These are phyloP conservation scores for Candida boidinii DNA, from an alignment of 805 yeast species.

Conservation along the genomic window DNA sequence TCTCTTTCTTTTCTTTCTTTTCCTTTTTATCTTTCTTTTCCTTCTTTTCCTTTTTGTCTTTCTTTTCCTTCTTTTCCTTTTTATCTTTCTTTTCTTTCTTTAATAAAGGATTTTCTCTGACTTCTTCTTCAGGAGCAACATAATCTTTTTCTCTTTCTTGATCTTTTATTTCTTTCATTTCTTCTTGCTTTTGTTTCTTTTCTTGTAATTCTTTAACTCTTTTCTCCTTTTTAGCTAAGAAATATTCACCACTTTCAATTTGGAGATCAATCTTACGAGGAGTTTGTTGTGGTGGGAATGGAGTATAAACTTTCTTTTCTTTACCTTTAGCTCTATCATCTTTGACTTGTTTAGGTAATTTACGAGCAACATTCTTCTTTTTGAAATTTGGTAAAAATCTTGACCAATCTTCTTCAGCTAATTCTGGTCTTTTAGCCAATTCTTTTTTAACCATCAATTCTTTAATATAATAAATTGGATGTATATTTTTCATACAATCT, in stretches of 20 bases:
- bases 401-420: constrained; percentile 94
- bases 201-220: constrained; percentile 61
- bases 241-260: constrained; percentile 97
- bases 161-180: constrained; percentile 54
- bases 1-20: constrained; percentile 9
- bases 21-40: constrained; percentile 22
- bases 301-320: constrained; percentile 77
- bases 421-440: constrained; percentile 87
- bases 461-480: constrained; percentile 96
- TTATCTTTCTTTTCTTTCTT: constrained; percentile 22
- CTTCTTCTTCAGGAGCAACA: constrained; percentile 74
- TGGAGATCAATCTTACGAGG: constrained; percentile 97
- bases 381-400: constrained; percentile 94
- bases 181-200: constrained; percentile 72
- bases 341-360: constrained; percentile 66
- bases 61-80: constrained; percentile 16
- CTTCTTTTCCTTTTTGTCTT: constrained; percentile 19
- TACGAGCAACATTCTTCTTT: constrained; percentile 92
- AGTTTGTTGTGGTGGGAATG: constrained; percentile 96
- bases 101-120: constrained; percentile 26
- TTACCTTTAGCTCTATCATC: constrained; percentile 35
- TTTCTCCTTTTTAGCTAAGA: constrained; percentile 82
- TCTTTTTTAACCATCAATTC: constrained; percentile 97
- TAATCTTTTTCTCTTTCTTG: constrained; percentile 69
- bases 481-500: constrained; percentile 94